Evolutionary conservation across 805 yeast species (phyloP).

Genomic region (Saccharomycopsis malanga): DNA sequence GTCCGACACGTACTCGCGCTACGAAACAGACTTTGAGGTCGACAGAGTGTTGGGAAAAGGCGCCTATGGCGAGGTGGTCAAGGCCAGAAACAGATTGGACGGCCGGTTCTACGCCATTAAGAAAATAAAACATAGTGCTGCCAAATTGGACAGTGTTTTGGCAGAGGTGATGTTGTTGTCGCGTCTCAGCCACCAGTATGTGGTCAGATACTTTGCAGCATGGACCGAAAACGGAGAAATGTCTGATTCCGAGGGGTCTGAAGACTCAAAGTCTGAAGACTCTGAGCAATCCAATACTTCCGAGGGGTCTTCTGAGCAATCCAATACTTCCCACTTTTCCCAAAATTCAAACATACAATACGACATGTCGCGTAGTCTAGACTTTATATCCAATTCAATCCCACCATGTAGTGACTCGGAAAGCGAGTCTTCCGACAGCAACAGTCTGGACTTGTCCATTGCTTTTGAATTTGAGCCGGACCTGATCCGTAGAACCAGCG

Average conservation of each 20-base stretch:
- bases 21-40: constrained; percentile 91
- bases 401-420: constrained; percentile 43
- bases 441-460: constrained; percentile 22
- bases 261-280: constrained; percentile 15
- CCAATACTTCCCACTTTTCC: too few species aligned
- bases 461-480: too few species aligned
- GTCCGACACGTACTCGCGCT: constrained; percentile 48
- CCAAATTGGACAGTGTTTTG: constrained; percentile 70
- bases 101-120: constrained; percentile 94
- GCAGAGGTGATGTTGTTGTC: constrained; percentile 92
- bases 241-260: constrained; percentile 1
- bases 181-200: constrained; percentile 88
- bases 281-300: constrained; percentile 20
- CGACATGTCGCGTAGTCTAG: constrained; percentile 38
- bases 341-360: background rate
- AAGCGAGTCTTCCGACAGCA: constrained; percentile 36
- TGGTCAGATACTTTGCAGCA: constrained; percentile 92
- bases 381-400: constrained; percentile 61
- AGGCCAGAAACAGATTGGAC: constrained; percentile 86
- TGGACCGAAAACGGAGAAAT: constrained; percentile 72
- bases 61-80: constrained; percentile 98
- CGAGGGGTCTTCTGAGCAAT: background rate
- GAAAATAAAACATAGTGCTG: constrained; percentile 76
- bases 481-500: background rate
- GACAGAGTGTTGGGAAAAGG: constrained; percentile 88